phyloP scores from a whole-genome alignment of 1,284 basidiomycete genomes.

The Papiliotrema nemorosa region DNA sequence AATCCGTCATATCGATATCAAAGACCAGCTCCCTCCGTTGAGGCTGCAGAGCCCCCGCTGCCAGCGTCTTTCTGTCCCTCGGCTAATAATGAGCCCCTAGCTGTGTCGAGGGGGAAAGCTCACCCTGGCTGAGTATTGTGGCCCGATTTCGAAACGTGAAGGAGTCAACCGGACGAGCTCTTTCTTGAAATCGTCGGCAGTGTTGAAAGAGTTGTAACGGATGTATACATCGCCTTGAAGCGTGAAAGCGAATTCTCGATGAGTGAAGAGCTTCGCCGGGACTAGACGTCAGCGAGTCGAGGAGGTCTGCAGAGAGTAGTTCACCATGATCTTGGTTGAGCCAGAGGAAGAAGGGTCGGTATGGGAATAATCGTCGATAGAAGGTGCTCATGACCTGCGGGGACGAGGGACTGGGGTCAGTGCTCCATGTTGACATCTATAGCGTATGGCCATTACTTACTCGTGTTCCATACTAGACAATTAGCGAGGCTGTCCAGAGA shows the following conservation, averaged over 20 bases:
- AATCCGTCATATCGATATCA: slow-evolving; percentile 99
- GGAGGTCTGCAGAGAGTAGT: slow-evolving; percentile 5
- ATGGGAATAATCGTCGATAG: slow-evolving; percentile 89
- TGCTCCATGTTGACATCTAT: not conserved
- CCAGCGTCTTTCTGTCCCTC: slow-evolving; percentile 81
- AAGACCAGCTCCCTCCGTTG: slow-evolving; percentile 90
- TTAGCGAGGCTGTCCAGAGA: too few relatives aligned
- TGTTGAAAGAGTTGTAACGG: slow-evolving; percentile 88
- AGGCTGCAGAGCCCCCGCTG: slow-evolving; percentile 71
- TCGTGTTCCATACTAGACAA: slow-evolving; percentile 6
- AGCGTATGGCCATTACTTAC: not conserved
- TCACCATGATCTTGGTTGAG: slow-evolving; percentile 79
- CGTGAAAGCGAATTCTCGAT: slow-evolving; percentile 97
- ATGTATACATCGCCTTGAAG: slow-evolving; percentile 88
- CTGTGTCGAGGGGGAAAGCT: slow-evolving; percentile 34
- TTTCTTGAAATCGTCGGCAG: slow-evolving; percentile 85
- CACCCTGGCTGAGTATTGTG: slow-evolving; percentile 84
- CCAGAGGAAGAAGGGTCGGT: slow-evolving; percentile 91
- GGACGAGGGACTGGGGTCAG: slow-evolving; percentile 48
- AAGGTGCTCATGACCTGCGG: slow-evolving; percentile 77
- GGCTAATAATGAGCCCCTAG: slow-evolving; percentile 56
- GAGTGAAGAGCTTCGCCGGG: slow-evolving; percentile 67
- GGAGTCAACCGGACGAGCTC: slow-evolving; percentile 79
- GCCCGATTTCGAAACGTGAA: slow-evolving; percentile 93
- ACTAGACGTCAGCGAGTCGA: slow-evolving; percentile 34